Evolutionary conservation across 106 monocot genomes (phyloP).

Genomic region (Chionographis japonica): DNA sequence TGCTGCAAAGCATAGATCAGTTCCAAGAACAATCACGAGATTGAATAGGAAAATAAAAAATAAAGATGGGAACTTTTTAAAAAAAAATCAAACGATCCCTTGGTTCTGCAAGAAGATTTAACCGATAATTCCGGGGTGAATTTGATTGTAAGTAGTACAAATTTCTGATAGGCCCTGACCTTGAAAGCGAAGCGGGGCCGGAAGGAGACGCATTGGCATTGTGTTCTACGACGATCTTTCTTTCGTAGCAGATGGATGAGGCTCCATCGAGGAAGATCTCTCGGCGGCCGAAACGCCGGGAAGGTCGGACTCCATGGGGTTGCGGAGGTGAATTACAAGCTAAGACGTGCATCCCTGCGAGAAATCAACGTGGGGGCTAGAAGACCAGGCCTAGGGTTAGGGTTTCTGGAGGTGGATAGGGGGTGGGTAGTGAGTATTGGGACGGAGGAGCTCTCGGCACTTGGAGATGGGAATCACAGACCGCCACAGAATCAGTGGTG

Average conservation of each 20-base stretch:
- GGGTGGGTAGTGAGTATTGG: no score
- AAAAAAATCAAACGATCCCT: no score
- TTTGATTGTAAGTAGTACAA: neutral
- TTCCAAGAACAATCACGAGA: no score
- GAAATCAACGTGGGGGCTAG: no score
- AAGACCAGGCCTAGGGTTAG: no score
- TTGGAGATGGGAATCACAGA: no score
- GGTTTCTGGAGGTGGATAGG: no score
- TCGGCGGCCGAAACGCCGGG: slow-evolving; percentile 33
- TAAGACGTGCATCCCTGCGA: slow-evolving; percentile 21
- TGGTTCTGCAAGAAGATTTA: neutral
- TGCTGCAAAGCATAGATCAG: no score
- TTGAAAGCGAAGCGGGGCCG: neutral
- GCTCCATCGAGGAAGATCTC: slow-evolving; percentile 33
- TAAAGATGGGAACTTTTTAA: no score
- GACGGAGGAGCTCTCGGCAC: no score
- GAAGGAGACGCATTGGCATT: neutral
- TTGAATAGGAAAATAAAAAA: no score
- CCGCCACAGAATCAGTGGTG: no score
- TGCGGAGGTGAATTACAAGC: slow-evolving; percentile 20
- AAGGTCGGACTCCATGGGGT: slow-evolving; percentile 3
- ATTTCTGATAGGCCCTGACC: neutral
- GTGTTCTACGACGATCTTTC: neutral
- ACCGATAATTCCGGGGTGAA: neutral
- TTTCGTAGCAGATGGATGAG: slow-evolving; percentile 20